Base-by-base conservation (phyloP, 2,329 filamentous ascomycete species). In the Alternaria angustiovoidea region DNA sequence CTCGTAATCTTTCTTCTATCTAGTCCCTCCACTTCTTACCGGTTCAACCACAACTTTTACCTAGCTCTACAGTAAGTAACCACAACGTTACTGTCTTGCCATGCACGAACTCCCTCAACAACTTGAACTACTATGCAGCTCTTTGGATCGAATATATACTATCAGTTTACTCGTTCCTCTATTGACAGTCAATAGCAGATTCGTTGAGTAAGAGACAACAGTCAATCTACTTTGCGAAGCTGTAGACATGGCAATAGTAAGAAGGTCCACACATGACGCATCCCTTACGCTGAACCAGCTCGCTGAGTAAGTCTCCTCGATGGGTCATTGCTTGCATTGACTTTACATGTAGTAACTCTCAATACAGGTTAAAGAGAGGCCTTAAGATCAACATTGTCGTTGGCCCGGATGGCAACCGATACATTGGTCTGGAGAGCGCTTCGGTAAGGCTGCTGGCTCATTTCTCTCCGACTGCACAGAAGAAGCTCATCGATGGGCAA, bases 371-470 rank as follows among this genome's bases (percentile, higher is more conserved):
- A 1, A 71, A 67, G 54, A 65, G 54, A 5, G 70, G 69, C 5
- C 57, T 51, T 5, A 63, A 51, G 32, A 48, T 59, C 12, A 68
- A 63, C 44, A 59, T 73, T 48, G 42, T 65, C 16, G 51, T 72
- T 7, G 66, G 70, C 5, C 54, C 57, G 2, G 41, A 51, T 5
- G 54, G 49, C 18, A 26, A 70, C 36, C 47, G 61, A 12, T 70
- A 59, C 42, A 71, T 71, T 20, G 69, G 34, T 26, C 52, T 73
- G 3, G 69, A 73, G 49, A 56, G 54, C 34, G 69, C 62, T 0
- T 68, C 56, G 11, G 54, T 57, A 34, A 63, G 57, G 1, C 18
- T 70, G 6, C 61, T 73, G 12, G 34, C 59, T 3, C 61, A 72
- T 47, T 69, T 61, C 63, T 70, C 63, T 11, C 54, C 42, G 1